Conservation (phyloP, 2,329 filamentous ascomycete species). For the Paracamarosporium sp. region DNA sequence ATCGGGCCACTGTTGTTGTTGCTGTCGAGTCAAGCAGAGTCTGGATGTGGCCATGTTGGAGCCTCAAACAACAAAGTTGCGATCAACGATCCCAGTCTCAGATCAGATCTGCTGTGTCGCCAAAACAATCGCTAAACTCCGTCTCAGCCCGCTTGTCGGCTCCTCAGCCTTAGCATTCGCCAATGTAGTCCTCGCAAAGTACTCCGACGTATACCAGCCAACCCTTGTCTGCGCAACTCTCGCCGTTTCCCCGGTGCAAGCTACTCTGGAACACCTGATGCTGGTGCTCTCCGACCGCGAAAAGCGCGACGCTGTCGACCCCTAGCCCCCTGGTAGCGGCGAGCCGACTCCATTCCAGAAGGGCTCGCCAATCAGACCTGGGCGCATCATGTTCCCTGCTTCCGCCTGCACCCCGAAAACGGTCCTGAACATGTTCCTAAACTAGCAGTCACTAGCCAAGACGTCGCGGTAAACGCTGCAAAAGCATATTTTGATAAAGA, state of each 20-base stretch:
- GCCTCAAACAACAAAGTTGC: too few relatives aligned
- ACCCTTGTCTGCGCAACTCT: neutral
- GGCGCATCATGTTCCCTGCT: slow-evolving; percentile 13
- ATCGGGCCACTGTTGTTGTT: too few relatives aligned
- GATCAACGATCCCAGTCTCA: neutral
- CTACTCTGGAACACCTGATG: neutral
- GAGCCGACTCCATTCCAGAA: slow-evolving; percentile 14
- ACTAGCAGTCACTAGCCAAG: slow-evolving; percentile 20
- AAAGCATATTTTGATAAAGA: slow-evolving; percentile 1
- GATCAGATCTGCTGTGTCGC: slow-evolving; percentile 5
- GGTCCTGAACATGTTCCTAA: slow-evolving; percentile 17
- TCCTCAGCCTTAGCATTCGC: neutral
- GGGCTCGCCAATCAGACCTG: slow-evolving; percentile 28
- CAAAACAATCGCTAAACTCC: neutral
- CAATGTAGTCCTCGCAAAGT: neutral
- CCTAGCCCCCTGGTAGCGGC: slow-evolving; percentile 2
- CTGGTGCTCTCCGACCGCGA: neutral
- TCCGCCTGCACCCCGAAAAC: slow-evolving; percentile 21
- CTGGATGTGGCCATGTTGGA: too few relatives aligned
- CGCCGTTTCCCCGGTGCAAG: slow-evolving; percentile 2
- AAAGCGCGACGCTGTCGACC: slow-evolving; percentile 7
- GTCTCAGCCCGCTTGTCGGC: neutral
- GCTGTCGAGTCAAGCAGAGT: too few relatives aligned
- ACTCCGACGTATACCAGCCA: neutral
- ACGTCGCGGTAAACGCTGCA: slow-evolving; percentile 37